phyloP scores from a whole-genome alignment of 163 green algal genomes.

The Coccomyxa subellipsoidea region DNA sequence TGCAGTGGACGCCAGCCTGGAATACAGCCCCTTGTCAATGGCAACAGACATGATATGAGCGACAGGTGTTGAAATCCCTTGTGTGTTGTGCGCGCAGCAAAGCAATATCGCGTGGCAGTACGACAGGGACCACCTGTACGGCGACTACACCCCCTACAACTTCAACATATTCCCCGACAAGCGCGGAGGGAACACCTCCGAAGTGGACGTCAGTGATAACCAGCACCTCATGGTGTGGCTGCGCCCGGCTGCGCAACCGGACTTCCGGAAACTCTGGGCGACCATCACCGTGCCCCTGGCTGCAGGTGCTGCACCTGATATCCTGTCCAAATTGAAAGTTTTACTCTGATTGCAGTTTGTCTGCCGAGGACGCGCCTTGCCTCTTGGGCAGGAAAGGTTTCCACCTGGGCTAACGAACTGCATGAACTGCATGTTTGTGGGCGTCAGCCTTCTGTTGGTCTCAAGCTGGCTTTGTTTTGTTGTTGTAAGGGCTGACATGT shows the following conservation, averaged over 20 bases:
- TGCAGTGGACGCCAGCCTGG: too few species aligned
- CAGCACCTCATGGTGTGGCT: slow-evolving; percentile 69
- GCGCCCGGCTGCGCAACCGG: slow-evolving; percentile 34
- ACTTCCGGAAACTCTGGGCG: slow-evolving; percentile 51
- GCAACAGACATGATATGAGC: too few species aligned
- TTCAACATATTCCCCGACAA: slow-evolving; percentile 41
- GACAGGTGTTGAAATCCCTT: neutral
- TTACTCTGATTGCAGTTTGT: too few species aligned
- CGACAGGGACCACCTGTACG: slow-evolving; percentile 54
- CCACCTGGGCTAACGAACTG: too few species aligned
- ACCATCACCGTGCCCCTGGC: slow-evolving; percentile 35
- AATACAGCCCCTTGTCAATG: too few species aligned
- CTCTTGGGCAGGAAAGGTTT: too few species aligned
- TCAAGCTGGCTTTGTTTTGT: too few species aligned
- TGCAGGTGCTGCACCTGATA: slow-evolving; percentile 13
- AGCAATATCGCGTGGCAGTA: slow-evolving; percentile 50
- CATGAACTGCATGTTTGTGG: too few species aligned
- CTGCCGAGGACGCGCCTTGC: too few species aligned
- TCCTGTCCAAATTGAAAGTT: too few species aligned
- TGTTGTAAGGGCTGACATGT: too few species aligned
- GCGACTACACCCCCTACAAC: slow-evolving; percentile 34
- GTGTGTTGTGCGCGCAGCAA: slow-evolving; percentile 21
- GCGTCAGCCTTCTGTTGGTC: too few species aligned
- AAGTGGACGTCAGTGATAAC: slow-evolving; percentile 36
- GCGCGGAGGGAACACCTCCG: slow-evolving; percentile 42